Base-by-base conservation (phyloP, 1,139 yeast species). In the Pneumocystis oryctolagi region DNA sequence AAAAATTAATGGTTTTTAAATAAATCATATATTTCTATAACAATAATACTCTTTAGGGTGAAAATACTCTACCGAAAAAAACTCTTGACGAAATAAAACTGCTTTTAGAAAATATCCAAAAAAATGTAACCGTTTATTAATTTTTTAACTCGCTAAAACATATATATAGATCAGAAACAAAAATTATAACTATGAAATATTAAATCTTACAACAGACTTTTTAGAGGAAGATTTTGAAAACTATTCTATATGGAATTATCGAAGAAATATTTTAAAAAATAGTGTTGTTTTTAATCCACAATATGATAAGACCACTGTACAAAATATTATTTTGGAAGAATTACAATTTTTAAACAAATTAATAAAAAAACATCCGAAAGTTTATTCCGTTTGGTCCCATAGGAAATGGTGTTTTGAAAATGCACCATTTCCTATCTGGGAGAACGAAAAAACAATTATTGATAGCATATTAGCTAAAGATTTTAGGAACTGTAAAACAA, bases 331-430 rank as follows among this genome's bases (percentile, higher is more conserved):
- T 67, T 77, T 77, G 6, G 73, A 76, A 2, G 98, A 92, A 68
- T 76, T 92, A 62, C 70, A 75, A 47, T 82, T 88, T 70, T 78
- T 84, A 0, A 78, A 85, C 76, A 73, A 74, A 0, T 80, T 83
- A 67, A 75, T 92, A 69, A 81, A 81, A 65, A 74, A 79, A 64
- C 84, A 75, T 68, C 98, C 99, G 1, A 92, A 92, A 72, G 87
- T 90, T 53, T 92, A 92, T 72, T 90, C 97, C 96, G 84, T 92
- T 25, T 92, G 97, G 97, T 87, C 85, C 70, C 97, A 92, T 72
- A 79, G 99, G 39, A 75, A 81, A 28, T 92, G 98, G 98, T 81
- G 88, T 62, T 74, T 92, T 57, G 78, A 80, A 63, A 76, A 78
- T 65, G 76, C 82, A 61, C 83, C 85, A 5, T 53, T 60, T 59